Evolutionary conservation across 1,139 yeast genomes (phyloP), one percentile per base, ranked within the genome.

Genomic region (Geotrichum klebahnii): DNA sequence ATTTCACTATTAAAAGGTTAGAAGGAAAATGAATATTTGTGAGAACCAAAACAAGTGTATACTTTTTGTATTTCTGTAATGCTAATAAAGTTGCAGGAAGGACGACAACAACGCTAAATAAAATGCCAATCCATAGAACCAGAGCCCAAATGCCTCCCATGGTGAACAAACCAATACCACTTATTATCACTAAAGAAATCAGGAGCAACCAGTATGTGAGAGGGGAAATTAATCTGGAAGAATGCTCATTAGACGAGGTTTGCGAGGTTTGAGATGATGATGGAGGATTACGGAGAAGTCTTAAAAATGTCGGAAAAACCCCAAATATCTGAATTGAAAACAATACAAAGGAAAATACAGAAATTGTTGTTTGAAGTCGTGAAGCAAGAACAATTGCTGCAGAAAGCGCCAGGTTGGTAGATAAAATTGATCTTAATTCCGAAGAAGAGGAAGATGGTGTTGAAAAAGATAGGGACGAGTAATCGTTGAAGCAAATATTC

Each of bases 361-460:
- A 78, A 28, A 82, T 70, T 1, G 94, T 82, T 1, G 92, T 76
- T 5, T 76, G 68, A 31, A 92, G 72, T 55, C 98, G 75, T 10
- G 97, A 88, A 0, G 97, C 95, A 32, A 92, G 71, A 5, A 94
- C 95, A 19, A 90, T 85, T 0, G 95, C 92, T 55, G 92, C 90
- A 1, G 95, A 82, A 28, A 92, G 71, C 5, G 95, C 80, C 6
- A 92, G 70, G 59, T 92, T 92, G 17, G 95, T 88, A 0, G 96
- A 82, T 12, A 89, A 63, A 53, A 87, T 84, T 0, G 92, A 83
- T 46, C 68, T 50, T 66, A 67, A 59, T 45, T 63, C 46, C 23
- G 34, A 10, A 19, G 43, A 29, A 16, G 43, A 36, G 14, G 51
- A 28, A 22, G 44, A 43, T n/a, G 17, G 55, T 36, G 33, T 63